A percentile compares a stretch with the other conserved stretches of the same genome.
phyloP scores from a whole-genome alignment of 176 grass and related monocot genomes.

The Sorghum bicolor region Sorghum_bicolor_NCBIv3 NC_012872.2:66396001-66396500 shows the following conservation, averaged over 20 bases:
- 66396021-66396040: no score
- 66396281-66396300: not conserved
- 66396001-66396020: no score
- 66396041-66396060: not conserved
- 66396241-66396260: not conserved
- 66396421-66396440: constrained; percentile 17
- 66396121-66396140: no score
- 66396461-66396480: not conserved
- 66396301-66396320: not conserved
- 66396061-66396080: not conserved
- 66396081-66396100: not conserved
- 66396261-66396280: not conserved
- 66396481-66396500: constrained; percentile 8
- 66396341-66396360: constrained; percentile 12
- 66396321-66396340: constrained; percentile 34
- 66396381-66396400: constrained; percentile 8
- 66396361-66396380: not conserved
- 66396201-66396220: not conserved
- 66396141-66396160: no score
- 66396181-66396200: not conserved
- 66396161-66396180: not conserved
- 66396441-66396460: not conserved
- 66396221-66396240: not conserved
- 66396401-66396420: constrained; percentile 6
- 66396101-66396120: no score